These are phyloP conservation scores for Ustilago esculenta DNA, from an alignment of 1,284 basidiomycete species.

Conservation along the genomic window DNA sequence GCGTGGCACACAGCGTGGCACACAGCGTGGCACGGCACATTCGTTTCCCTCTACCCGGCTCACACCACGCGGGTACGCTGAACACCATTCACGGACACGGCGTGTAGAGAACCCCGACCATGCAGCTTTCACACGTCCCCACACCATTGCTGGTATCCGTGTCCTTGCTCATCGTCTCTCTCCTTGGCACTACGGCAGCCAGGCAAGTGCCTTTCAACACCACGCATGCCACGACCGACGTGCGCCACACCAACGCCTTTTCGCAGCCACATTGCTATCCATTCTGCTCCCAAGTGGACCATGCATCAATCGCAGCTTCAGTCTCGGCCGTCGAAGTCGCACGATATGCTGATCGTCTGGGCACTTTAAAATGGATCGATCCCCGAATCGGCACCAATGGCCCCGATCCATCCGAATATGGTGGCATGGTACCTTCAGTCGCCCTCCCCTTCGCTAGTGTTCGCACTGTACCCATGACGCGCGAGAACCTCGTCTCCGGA, in stretches of 20 bases:
- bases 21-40: no score
- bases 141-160: not conserved
- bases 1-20: no score
- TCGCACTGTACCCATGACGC: conserved; percentile 37
- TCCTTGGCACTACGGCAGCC: not conserved
- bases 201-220: conserved; percentile 18
- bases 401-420: conserved; percentile 43
- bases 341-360: conserved; percentile 14
- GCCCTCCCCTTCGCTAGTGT: conserved; percentile 43
- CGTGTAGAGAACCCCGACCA: no score
- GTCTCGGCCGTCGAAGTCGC: conserved; percentile 10
- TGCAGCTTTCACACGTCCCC: not conserved
- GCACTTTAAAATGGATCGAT: conserved; percentile 39
- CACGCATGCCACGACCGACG: not conserved
- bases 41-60: no score
- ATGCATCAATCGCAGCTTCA: not conserved
- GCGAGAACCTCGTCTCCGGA: conserved; percentile 39
- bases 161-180: not conserved
- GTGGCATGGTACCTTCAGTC: conserved; percentile 45
- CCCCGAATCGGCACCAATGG: conserved; percentile 56
- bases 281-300: conserved; percentile 9
- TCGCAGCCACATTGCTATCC: conserved; percentile 22
- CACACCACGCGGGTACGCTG: no score
- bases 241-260: not conserved
- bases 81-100: no score